phyloP scores from a whole-genome alignment of 2,329 filamentous ascomycete genomes.

The Spiromastix sp. region DNA sequence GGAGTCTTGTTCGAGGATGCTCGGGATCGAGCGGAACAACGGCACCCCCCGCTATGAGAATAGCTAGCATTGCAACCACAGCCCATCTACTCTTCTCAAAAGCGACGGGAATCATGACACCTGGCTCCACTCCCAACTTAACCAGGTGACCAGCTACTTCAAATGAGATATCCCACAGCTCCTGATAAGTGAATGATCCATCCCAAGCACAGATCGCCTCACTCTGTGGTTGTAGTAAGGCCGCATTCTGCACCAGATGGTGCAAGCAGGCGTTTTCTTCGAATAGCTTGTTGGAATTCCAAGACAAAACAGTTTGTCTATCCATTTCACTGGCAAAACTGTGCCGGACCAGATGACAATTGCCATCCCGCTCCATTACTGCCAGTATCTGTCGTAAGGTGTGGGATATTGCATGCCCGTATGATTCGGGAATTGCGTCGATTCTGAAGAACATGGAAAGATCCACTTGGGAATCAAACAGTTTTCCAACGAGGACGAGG shows the following conservation, averaged over 20 bases:
- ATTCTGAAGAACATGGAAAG: too few relatives aligned
- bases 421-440: too few relatives aligned
- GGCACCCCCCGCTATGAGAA: slow-evolving; percentile 33
- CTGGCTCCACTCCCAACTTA: slow-evolving; percentile 29
- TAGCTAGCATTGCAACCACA: slow-evolving; percentile 30
- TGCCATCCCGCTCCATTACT: too few relatives aligned
- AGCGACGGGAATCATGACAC: slow-evolving; percentile 26
- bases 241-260: slow-evolving; percentile 9
- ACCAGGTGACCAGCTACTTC: slow-evolving; percentile 24
- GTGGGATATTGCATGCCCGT: too few relatives aligned
- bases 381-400: too few relatives aligned
- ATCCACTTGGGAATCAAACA: too few relatives aligned
- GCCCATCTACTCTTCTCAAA: slow-evolving; percentile 37
- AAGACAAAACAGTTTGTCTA: neutral
- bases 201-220: slow-evolving; percentile 17
- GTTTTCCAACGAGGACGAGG: too few relatives aligned
- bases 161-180: slow-evolving; percentile 29
- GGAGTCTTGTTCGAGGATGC: slow-evolving; percentile 28
- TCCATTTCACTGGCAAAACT: slow-evolving; percentile 2
- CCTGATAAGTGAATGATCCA: slow-evolving; percentile 26
- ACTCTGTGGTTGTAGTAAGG: slow-evolving; percentile 6
- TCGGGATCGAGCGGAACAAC: slow-evolving; percentile 32
- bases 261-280: slow-evolving; percentile 13
- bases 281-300: slow-evolving; percentile 14
- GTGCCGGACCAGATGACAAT: too few relatives aligned